Evolutionary conservation across 192 early-diverging fungal species (phyloP), one percentile per base, ranked within the genome.

Genomic region (Dissophora ornata): DNA sequence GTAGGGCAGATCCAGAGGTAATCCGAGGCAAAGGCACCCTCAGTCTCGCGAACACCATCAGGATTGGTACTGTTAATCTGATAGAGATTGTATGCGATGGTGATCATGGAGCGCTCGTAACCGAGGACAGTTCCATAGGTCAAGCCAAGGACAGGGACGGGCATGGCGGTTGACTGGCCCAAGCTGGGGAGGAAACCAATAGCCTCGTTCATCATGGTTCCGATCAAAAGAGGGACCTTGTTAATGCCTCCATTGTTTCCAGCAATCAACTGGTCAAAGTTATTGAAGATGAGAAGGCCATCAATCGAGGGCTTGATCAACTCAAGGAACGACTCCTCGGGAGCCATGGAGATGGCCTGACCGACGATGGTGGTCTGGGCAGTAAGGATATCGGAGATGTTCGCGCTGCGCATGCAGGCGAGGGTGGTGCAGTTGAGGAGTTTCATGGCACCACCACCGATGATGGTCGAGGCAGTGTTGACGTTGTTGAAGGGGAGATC

Each of bases 181-280:
- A 77, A 55, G 29, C 64, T 62, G 19, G 73, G 73, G 22, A 77
- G 65, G 73, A 77, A 77, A 57, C 73, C 73, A n/a, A 49, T 52
- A 32, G 64, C 73, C 73, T 77, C 73, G 34, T 77, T 62, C 64
- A 62, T 61, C 73, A 77, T 77, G 63, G 73, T 77, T 41, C 73
- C 73, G 45, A 77, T 67, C 45, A 77, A 67, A 18, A 77, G 53
- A 21, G 73, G 73, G 24, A 67, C 73, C 59, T 77, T 62, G 19
- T 40, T 21, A 47, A 77, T 32, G 25, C 73, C 73, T 6, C 73
- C 73, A 46, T 67, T 46, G 45, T 77, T 77, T 25, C 73, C 73
- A 16, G 73, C 73, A 57, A 77, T 77, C 44, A 77, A 29, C 40
- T 77, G 57, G 33, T 77, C 73, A 77, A 77, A 77, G 63, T 77